Evolutionary conservation across 2,329 filamentous ascomycete genomes (phyloP), one percentile per base, ranked within the genome.

Genomic region (Arthrobotrys musiformis): DNA sequence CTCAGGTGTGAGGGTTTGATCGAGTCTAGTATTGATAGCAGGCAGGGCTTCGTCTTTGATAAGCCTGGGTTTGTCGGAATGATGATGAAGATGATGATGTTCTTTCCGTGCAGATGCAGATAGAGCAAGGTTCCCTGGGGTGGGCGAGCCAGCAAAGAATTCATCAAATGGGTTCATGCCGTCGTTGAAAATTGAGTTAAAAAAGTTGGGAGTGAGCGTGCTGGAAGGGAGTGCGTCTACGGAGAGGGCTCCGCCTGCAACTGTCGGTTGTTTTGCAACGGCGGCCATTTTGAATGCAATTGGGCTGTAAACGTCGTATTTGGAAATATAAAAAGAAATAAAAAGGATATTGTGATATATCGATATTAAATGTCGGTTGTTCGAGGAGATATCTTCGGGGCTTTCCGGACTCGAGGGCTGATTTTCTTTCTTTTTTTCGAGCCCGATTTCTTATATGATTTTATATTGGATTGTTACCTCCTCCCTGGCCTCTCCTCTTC

Each of bases 161-260:
- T 78, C 74, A 40, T 78, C 74, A 46, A 78, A 78, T 4, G 74
- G 74, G 19, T 78, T 78, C 74, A 78, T 78, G 62, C 74, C 74
- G 48, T 78, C 74, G 13, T 78, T 78, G 19, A 78, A 78, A 37
- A 78, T 78, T 22, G 74, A 78, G 46, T 61, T 73, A 46, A 78
- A 78, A 54, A 78, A 78, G 28, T 73, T 78, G 28, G 74, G 74
- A 56, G 73, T 77, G 66, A 77, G 73, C 6, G 69, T 67, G 44
- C 61, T 77, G 42, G 73, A 77, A 24, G 73, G 73, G 40, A 77
- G 66, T 13, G 60, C 58, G 8, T 62, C 66, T 8, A 70, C 58
- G 58, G 28, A 7, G 48, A 76, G 60, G 50, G 37, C 60, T 35
- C 40, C 73, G 35, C 46, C 58, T 8, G 64, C 54, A 33, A 48